Conservation (phyloP, 495 filamentous ascomycete genomes). For the Achaetomiella virescens region DNA sequence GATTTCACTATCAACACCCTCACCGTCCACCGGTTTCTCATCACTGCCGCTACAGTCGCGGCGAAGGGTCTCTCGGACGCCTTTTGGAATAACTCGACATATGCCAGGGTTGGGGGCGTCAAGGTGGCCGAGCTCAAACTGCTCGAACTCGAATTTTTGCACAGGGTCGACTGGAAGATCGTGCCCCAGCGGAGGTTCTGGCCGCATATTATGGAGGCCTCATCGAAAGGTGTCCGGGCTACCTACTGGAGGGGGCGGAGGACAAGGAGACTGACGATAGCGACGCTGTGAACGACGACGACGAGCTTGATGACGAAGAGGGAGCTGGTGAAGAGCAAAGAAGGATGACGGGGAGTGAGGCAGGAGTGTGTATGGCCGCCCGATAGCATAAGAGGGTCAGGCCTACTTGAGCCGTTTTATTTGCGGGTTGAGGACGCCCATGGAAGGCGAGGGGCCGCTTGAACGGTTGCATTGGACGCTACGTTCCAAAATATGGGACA, state of each 20-base stretch:
- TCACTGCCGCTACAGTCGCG: conserved; percentile 89
- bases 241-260: conserved; percentile 35
- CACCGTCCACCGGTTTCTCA: conserved; percentile 94
- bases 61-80: conserved; percentile 93
- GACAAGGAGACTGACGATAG: conserved; percentile 18
- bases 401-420: background rate
- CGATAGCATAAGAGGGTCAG: background rate
- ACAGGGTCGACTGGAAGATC: conserved; percentile 90
- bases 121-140: conserved; percentile 80
- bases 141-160: conserved; percentile 90
- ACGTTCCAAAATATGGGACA: background rate
- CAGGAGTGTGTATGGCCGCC: background rate
- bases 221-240: conserved; percentile 52
- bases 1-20: conserved; percentile 91
- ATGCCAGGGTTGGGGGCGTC: conserved; percentile 88
- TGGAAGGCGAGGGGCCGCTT: background rate
- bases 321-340: background rate
- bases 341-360: background rate
- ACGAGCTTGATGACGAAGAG: conserved; percentile 18
- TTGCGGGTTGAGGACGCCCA: background rate
- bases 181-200: conserved; percentile 86
- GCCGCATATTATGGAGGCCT: conserved; percentile 88
- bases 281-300: conserved; percentile 20
- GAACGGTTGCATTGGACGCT: background rate
- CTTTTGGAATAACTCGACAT: conserved; percentile 96